Conservation (phyloP, 768 basidiomycete species). For the Suillus luteus region DNA sequence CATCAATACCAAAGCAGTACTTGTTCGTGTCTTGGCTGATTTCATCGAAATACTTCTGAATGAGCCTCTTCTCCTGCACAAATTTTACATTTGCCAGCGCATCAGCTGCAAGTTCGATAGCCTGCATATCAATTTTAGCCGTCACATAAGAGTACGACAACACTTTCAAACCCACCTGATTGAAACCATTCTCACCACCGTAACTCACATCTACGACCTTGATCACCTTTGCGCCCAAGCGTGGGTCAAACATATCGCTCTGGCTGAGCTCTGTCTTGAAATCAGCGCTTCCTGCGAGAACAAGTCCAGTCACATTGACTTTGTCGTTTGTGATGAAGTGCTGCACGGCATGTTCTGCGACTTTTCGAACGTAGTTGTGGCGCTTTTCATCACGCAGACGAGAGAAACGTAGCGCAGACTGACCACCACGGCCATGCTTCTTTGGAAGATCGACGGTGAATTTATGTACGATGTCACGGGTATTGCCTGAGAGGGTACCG, state of each 20-base stretch:
- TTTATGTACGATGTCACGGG: constrained; percentile 96
- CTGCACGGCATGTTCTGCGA: constrained; percentile 95
- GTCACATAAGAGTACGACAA: neutral
- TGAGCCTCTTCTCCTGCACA: constrained; percentile 97
- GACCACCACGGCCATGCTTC: constrained; percentile 99
- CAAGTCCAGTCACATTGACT: constrained; percentile 95
- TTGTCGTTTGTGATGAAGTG: constrained; percentile 98
- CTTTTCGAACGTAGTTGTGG: constrained; percentile 99
- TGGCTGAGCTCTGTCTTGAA: constrained; percentile 98
- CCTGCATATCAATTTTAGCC: constrained; percentile 46
- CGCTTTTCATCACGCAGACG: constrained; percentile 99
- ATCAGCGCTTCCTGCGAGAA: constrained; percentile 95
- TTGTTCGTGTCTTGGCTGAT: constrained; percentile 96
- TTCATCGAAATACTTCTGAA: constrained; percentile 98
- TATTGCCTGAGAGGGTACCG: constrained; percentile 94
- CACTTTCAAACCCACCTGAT: constrained; percentile 67
- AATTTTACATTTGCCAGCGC: constrained; percentile 98
- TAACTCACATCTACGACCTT: constrained; percentile 99
- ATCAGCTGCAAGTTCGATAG: constrained; percentile 96
- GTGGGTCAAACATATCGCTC: constrained; percentile 93
- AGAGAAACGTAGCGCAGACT: constrained; percentile 99
- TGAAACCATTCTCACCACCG: constrained; percentile 98
- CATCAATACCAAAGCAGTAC: constrained; percentile 97
- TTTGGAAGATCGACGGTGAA: constrained; percentile 99
- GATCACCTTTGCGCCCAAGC: constrained; percentile 89